Evolutionary conservation across 192 early-diverging fungal genomes (phyloP), one percentile per base, ranked within the genome.

Genomic region (Martensiomyces pterosporus): DNA sequence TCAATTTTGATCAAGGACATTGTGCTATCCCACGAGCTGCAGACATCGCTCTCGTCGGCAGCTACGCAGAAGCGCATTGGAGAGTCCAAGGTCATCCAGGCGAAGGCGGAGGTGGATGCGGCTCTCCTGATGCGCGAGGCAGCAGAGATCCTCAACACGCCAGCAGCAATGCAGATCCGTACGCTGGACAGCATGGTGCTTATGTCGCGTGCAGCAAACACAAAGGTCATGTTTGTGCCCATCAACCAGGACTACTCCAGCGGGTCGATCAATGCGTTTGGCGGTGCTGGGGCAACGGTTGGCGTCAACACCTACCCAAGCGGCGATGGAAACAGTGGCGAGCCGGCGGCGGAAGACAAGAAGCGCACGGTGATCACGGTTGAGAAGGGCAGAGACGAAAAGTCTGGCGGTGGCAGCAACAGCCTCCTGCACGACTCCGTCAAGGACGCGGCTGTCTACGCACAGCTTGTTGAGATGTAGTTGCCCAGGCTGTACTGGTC

Each of bases 101-200:
- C 93, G 2, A 54, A 82, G 57, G 91, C 93, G 2, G 87, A 87
- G 52, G 91, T 92, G 13, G 86, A 92, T 50, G 68, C 85, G 32
- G 90, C 93, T 3, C 92, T 89, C 56, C 64, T 96, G 22, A 93
- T 94, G 90, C 81, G 90, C 24, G 85, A 94, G 63, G 91, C 92
- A n/a, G 84, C 93, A 0, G 90, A 94, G 54, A 88, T 94, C 35
- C 66, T 96, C n/a, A 92, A 89, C 63, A 85, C 87, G 2, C 87
- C 88, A 10, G 85, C 82, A 0, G 82, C 81, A 1, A 82, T 84
- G 78, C 90, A 96, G 73, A 96, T 96, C 52, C 83, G 92, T 24
- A 94, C 91, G 39, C 64, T 94, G 12, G 90, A 94, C 36, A 96
- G 91, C n/a, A 72, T 96, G 74, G 67, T 75, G 9, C 61, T 67